A percentile compares a stretch with the other conserved stretches of the same genome.
phyloP scores from a whole-genome alignment of 2,329 filamentous ascomycete species.

The Monosporascus cannonballus region DNA sequence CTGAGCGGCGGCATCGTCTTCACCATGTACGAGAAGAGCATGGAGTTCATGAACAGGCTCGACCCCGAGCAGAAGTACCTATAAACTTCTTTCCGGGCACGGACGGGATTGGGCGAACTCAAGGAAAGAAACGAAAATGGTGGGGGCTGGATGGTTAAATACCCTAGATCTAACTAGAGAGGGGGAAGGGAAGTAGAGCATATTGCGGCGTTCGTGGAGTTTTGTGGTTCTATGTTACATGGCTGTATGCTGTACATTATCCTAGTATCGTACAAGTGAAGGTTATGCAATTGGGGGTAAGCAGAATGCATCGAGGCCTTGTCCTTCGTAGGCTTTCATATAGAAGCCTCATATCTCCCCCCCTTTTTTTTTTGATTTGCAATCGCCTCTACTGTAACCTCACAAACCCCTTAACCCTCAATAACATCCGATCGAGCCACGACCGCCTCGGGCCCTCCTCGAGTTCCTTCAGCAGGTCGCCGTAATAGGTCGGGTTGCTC shows the following conservation, averaged over 20 bases:
- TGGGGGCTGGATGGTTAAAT: slow-evolving; percentile 1
- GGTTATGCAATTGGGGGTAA: too few relatives aligned
- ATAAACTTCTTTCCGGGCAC: slow-evolving; percentile 30
- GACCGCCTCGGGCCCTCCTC: slow-evolving; percentile 55
- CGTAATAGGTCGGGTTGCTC: slow-evolving; percentile 60
- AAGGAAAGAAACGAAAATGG: slow-evolving; percentile 2
- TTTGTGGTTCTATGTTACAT: not conserved
- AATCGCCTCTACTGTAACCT: slow-evolving; percentile 40
- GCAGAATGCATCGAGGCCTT: too few relatives aligned
- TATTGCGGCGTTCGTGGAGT: not conserved
- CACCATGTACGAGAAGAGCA: slow-evolving; percentile 96
- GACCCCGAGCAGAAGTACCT: slow-evolving; percentile 85
- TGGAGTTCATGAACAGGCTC: slow-evolving; percentile 72
- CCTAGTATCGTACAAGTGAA: too few relatives aligned
- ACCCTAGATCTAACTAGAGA: slow-evolving; percentile 4
- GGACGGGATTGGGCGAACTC: slow-evolving; percentile 2
- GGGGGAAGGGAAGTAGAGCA: slow-evolving; percentile 1
- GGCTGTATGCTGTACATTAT: too few relatives aligned
- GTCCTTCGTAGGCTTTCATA: too few relatives aligned
- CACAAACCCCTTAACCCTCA: slow-evolving; percentile 54
- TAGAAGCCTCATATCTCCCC: too few relatives aligned
- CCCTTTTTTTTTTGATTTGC: too few relatives aligned
- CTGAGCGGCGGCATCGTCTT: slow-evolving; percentile 96
- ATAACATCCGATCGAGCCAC: slow-evolving; percentile 44
- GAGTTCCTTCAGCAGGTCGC: slow-evolving; percentile 54